Evolutionary conservation across 1,284 basidiomycete genomes (phyloP).

Genomic region (Austroboletus sp.): DNA sequence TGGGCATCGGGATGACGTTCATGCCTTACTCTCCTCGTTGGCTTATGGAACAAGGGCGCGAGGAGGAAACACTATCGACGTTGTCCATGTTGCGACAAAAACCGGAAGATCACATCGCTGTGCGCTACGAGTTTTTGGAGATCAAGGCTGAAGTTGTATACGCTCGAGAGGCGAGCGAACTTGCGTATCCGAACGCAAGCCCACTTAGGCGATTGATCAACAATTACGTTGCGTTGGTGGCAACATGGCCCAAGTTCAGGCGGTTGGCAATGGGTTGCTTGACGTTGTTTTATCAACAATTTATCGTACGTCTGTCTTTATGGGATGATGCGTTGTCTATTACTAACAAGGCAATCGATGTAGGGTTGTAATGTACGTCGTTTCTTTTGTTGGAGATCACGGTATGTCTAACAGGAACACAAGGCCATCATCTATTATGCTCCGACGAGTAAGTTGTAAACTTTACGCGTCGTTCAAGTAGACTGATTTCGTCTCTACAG

Average conservation of each 20-base stretch:
- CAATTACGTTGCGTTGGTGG: slow-evolving; percentile 24
- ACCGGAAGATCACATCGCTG: slow-evolving; percentile 10
- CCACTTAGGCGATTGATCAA: slow-evolving; percentile 15
- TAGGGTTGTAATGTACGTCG: slow-evolving; percentile 29
- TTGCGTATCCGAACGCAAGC: slow-evolving; percentile 21
- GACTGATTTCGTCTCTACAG: slow-evolving; percentile 12
- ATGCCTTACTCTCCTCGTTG: slow-evolving; percentile 35
- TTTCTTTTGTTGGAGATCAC: not conserved
- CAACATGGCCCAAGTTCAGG: slow-evolving; percentile 33
- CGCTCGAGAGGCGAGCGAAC: slow-evolving; percentile 19
- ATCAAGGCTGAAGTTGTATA: slow-evolving; percentile 32
- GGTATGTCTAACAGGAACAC: slow-evolving; percentile 9
- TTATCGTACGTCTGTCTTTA: slow-evolving; percentile 22
- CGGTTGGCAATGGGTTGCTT: slow-evolving; percentile 29
- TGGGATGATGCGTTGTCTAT: not conserved
- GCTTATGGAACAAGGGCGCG: slow-evolving; percentile 32
- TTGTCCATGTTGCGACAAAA: slow-evolving; percentile 26
- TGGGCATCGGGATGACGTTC: slow-evolving; percentile 32
- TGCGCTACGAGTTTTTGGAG: slow-evolving; percentile 30
- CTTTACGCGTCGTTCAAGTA: not conserved
- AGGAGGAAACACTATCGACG: slow-evolving; percentile 30
- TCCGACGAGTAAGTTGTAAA: slow-evolving; percentile 26
- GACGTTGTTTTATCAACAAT: slow-evolving; percentile 34
- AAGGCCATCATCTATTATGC: slow-evolving; percentile 34
- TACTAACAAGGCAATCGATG: not conserved